Evolutionary conservation across 164 flowering plant species (phyloP).

Genomic region (Houttuynia cordata): DNA sequence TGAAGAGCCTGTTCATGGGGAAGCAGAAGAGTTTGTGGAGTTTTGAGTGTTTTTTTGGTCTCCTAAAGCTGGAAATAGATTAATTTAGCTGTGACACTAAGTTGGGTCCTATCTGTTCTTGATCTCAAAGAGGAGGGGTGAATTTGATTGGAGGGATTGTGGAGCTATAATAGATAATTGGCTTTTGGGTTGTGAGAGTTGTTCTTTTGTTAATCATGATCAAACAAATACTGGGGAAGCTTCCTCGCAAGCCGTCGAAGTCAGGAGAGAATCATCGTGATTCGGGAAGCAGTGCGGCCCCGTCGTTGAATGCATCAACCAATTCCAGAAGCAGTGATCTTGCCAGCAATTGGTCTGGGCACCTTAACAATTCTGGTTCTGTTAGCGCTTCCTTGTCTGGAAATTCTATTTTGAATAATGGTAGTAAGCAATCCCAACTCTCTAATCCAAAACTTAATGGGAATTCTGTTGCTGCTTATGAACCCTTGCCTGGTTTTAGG

Average conservation of each 20-base stretch:
- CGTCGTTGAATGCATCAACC: conserved; percentile 14
- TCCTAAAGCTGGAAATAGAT: not conserved
- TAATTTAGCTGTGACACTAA: not conserved
- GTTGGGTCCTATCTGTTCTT: too few relatives aligned
- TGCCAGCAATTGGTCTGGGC: conserved; percentile 14
- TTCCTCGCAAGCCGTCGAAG: conserved; percentile 49
- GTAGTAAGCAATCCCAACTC: conserved; percentile 9
- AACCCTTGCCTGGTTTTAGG: conserved; percentile 56
- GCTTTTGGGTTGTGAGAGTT: not conserved
- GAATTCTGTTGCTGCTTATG: conserved; percentile 21
- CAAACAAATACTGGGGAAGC: conserved; percentile 47
- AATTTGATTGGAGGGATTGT: not conserved
- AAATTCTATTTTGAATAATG: conserved; percentile 16
- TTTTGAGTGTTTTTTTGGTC: not conserved
- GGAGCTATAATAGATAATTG: not conserved
- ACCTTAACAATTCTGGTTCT: conserved; percentile 11
- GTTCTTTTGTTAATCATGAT: conserved; percentile 22
- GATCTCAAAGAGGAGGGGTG: not conserved
- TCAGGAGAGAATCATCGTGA: conserved; percentile 26
- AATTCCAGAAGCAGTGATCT: conserved; percentile 27
- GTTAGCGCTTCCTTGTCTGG: conserved; percentile 12
- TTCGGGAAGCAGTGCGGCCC: conserved; percentile 8
- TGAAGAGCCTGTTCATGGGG: not conserved
- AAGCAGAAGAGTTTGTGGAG: not conserved
- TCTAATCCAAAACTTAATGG: conserved; percentile 26